phyloP scores from a whole-genome alignment of 371 early-diverging fungal genomes.

The Quaeritorhiza haematococci region DNA sequence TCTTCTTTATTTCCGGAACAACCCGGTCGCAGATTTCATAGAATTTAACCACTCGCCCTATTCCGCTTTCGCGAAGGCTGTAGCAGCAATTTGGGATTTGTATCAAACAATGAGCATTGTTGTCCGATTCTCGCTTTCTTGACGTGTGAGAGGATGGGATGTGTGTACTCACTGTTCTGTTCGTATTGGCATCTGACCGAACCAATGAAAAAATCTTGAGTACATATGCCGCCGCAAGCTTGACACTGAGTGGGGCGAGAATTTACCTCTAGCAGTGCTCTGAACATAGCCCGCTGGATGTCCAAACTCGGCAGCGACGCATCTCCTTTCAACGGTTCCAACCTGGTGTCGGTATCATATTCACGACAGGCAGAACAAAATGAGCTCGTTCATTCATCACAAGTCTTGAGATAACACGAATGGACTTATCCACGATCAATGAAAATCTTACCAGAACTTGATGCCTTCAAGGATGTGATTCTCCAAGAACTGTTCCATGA shows the following conservation, averaged over 20 bases:
- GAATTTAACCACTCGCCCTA: constrained; percentile 93
- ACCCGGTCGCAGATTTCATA: constrained; percentile 88
- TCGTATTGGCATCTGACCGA: constrained; percentile 64
- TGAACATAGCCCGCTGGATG: constrained; percentile 82
- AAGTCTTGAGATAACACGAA: too few species aligned
- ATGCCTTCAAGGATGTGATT: constrained; percentile 83
- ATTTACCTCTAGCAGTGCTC: constrained; percentile 66
- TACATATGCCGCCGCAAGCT: too few species aligned
- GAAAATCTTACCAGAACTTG: constrained; percentile 58
- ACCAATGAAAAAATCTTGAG: not conserved
- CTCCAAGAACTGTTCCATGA: too few species aligned
- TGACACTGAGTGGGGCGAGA: too few species aligned
- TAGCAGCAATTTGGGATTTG: not conserved
- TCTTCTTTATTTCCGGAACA: constrained; percentile 63
- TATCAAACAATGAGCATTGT: not conserved
- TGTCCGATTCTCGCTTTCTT: constrained; percentile 5
- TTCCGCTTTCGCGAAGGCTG: constrained; percentile 73
- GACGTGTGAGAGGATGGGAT: too few species aligned
- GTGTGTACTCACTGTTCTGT: too few species aligned
- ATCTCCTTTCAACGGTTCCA: constrained; percentile 90
- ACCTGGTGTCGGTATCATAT: too few species aligned
- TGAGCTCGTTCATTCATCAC: too few species aligned
- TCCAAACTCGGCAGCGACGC: constrained; percentile 89
- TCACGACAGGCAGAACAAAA: too few species aligned
- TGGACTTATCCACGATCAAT: too few species aligned